These are phyloP conservation scores for Sclerotiophoma versabilis DNA, from an alignment of 2,329 filamentous ascomycete species.

Conservation along the genomic window DNA sequence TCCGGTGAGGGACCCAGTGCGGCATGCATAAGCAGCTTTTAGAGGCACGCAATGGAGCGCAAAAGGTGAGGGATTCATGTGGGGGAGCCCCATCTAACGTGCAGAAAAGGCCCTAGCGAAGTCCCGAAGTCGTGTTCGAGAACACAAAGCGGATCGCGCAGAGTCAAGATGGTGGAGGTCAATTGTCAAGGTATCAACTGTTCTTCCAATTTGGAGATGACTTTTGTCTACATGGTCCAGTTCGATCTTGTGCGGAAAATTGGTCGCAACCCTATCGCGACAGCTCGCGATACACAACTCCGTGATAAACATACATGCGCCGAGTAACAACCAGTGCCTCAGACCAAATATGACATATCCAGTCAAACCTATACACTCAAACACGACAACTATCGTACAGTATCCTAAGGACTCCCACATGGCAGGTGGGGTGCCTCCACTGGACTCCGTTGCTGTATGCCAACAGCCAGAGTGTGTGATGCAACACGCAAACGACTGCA, in stretches of 20 bases:
- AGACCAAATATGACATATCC: conserved; percentile 26
- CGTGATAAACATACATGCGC: conserved; percentile 23
- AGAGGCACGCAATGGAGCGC: conserved; percentile 14
- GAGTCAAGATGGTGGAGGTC: not conserved
- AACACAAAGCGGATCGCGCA: conserved; percentile 1
- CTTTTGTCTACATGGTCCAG: conserved; percentile 16
- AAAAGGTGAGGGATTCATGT: conserved; percentile 14
- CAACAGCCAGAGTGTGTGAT: conserved; percentile 33
- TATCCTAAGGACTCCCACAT: conserved; percentile 27
- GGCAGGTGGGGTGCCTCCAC: conserved; percentile 20
- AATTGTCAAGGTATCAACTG: conserved; percentile 24
- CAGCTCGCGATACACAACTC: conserved; percentile 17
- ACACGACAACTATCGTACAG: conserved; percentile 39
- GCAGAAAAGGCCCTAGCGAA: conserved; percentile 14
- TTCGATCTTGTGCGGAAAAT: conserved; percentile 16
- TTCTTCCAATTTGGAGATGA: conserved; percentile 25
- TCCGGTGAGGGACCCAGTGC: conserved; percentile 30
- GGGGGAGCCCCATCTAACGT: conserved; percentile 18
- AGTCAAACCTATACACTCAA: conserved; percentile 32
- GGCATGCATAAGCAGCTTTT: conserved; percentile 15
- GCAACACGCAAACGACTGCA: conserved; percentile 43
- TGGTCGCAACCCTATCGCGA: conserved; percentile 18
- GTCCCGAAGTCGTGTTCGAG: not conserved
- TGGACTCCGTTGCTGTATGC: conserved; percentile 18
- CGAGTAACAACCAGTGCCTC: conserved; percentile 42